Evolutionary conservation across 2,329 filamentous ascomycete genomes (phyloP).

Genomic region (Aspergillus sp.): DNA sequence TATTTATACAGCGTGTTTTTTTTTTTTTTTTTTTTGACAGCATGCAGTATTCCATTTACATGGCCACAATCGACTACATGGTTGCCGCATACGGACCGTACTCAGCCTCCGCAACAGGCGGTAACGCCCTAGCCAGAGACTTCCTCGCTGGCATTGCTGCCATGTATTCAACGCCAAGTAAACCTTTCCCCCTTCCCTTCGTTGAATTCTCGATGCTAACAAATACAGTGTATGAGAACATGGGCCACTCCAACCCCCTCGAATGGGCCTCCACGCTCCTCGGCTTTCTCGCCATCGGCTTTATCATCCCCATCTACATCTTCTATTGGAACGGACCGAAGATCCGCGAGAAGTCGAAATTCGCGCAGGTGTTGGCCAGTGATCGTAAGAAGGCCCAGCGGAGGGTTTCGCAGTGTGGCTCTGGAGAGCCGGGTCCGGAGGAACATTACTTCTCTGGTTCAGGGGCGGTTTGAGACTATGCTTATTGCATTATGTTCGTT

Average conservation of each 20-base stretch:
- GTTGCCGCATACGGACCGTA: conserved; percentile 59
- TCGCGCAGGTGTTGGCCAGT: conserved; percentile 55
- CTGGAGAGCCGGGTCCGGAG: conserved; percentile 19
- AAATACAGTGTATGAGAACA: conserved; percentile 39
- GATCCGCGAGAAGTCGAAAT: conserved; percentile 54
- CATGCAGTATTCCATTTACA: conserved; percentile 46
- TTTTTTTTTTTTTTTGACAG: not conserved
- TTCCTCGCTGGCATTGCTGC: conserved; percentile 57
- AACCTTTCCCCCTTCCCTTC: conserved; percentile 9
- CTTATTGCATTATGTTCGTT: too few relatives aligned
- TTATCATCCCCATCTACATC: conserved; percentile 57
- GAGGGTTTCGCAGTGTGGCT: conserved; percentile 19
- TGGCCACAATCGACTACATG: conserved; percentile 63
- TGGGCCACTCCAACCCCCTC: conserved; percentile 45
- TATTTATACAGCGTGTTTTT: not conserved
- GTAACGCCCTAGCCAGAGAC: conserved; percentile 59
- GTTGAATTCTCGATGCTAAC: conserved; percentile 1
- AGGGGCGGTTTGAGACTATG: too few relatives aligned
- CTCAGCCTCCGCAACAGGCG: conserved; percentile 58
- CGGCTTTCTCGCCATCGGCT: conserved; percentile 52
- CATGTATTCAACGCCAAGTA: conserved; percentile 50
- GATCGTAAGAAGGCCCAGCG: conserved; percentile 23
- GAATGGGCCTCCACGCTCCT: conserved; percentile 56
- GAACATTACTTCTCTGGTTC: conserved; percentile 12
- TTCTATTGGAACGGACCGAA: conserved; percentile 58